Percentiles rank a stretch among this genome's conserved stretches.
These are phyloP conservation scores for Bidens hawaiensis DNA, from an alignment of 140 eudicot species.

Conservation along the genomic window DNA sequence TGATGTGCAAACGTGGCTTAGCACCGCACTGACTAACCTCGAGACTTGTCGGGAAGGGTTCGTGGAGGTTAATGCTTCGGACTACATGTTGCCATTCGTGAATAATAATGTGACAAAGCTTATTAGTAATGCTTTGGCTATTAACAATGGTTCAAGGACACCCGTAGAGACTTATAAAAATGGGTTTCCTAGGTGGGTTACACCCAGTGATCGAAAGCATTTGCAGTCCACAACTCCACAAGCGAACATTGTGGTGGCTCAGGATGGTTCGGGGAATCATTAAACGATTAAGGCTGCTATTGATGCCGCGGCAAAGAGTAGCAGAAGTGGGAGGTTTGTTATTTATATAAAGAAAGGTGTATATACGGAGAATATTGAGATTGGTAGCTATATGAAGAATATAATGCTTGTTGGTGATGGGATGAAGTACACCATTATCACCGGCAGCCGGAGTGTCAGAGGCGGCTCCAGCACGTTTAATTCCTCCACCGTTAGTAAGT, in stretches of 20 bases:
- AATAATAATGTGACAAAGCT: slow-evolving; percentile 55
- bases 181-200: slow-evolving; percentile 68
- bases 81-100: slow-evolving; percentile 44
- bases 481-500: slow-evolving; percentile 65
- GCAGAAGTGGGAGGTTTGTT: slow-evolving; percentile 59
- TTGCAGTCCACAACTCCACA: slow-evolving; percentile 37
- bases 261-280: slow-evolving; percentile 63
- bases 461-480: slow-evolving; percentile 57
- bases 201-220: slow-evolving; percentile 48
- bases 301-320: slow-evolving; percentile 51
- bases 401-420: slow-evolving; percentile 68
- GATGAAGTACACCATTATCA: slow-evolving; percentile 40
- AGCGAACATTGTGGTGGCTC: slow-evolving; percentile 69
- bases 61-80: slow-evolving; percentile 47
- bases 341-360: slow-evolving; percentile 56
- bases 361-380: slow-evolving; percentile 58
- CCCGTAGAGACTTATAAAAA: slow-evolving; percentile 14
- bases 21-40: slow-evolving; percentile 72
- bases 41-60: slow-evolving; percentile 76
- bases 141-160: slow-evolving; percentile 29
- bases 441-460: slow-evolving; percentile 54
- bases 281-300: slow-evolving; percentile 56
- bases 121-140: slow-evolving; percentile 60
- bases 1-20: slow-evolving; percentile 83
- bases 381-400: slow-evolving; percentile 36